Conservation (phyloP, 495 filamentous ascomycete genomes). For the Penicillium coffeae region DNA sequence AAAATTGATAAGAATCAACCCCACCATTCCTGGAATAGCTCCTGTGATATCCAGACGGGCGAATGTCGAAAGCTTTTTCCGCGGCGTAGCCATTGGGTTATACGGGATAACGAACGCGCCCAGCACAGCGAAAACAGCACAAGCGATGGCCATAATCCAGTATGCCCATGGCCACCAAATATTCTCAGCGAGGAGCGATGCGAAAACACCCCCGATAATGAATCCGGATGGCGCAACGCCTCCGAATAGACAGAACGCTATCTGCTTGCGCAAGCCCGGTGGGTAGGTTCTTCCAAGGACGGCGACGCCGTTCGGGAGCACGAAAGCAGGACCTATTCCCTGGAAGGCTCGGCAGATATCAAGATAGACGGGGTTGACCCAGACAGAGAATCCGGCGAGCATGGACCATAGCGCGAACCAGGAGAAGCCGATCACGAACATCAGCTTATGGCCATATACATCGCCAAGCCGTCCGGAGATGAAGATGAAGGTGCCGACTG, state of each 20-base stretch:
- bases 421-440: slow-evolving; percentile 55
- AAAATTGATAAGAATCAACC: slow-evolving; percentile 57
- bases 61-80: slow-evolving; percentile 2
- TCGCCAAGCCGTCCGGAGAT: slow-evolving; percentile 62
- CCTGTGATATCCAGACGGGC: slow-evolving; percentile 23
- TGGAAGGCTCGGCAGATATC: slow-evolving; percentile 43
- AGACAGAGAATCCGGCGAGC: slow-evolving; percentile 47
- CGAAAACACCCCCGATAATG: slow-evolving; percentile 46
- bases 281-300: slow-evolving; percentile 39
- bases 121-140: slow-evolving; percentile 36
- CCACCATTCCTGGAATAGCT: slow-evolving; percentile 51
- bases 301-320: slow-evolving; percentile 47
- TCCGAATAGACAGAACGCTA: slow-evolving; percentile 58
- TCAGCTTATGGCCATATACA: slow-evolving; percentile 55
- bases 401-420: slow-evolving; percentile 61
- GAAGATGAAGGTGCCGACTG: slow-evolving; percentile 62
- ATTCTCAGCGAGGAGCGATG: slow-evolving; percentile 23
- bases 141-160: slow-evolving; percentile 53
- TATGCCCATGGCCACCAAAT: slow-evolving; percentile 64
- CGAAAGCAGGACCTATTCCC: slow-evolving; percentile 51
- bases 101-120: slow-evolving; percentile 47
- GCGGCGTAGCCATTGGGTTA: slow-evolving; percentile 18
- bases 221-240: slow-evolving; percentile 52
- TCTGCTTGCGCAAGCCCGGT: slow-evolving; percentile 50
- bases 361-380: slow-evolving; percentile 34